Conservation (phyloP, 768 basidiomycete species). For the Coprinopsis strossmayeri region DNA sequence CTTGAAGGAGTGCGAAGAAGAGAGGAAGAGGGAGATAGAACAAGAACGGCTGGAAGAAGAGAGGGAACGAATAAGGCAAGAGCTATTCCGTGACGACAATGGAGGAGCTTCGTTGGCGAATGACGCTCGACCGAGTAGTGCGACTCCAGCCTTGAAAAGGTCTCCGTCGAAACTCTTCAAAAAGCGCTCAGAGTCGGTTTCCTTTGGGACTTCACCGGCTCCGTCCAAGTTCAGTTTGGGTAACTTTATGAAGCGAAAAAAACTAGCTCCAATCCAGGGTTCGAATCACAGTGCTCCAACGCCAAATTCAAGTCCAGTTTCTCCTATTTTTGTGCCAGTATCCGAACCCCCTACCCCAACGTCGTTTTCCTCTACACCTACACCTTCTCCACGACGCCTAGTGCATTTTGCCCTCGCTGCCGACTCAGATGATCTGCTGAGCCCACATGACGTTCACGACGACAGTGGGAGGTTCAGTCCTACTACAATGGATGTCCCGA, state of each 20-base stretch:
- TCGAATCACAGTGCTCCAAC: too few relatives aligned
- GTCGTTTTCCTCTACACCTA: not conserved
- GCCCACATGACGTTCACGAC: not conserved
- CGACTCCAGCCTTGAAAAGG: slow-evolving; percentile 1
- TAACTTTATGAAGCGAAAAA: not conserved
- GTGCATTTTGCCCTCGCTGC: slow-evolving; percentile 2
- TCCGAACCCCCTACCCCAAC: not conserved
- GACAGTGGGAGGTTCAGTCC: slow-evolving; percentile 3
- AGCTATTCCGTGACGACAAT: not conserved
- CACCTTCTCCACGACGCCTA: not conserved
- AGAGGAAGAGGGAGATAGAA: not conserved
- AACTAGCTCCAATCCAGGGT: too few relatives aligned
- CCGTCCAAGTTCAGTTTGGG: slow-evolving; percentile 1
- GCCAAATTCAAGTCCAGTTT: too few relatives aligned
- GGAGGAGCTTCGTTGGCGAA: too few relatives aligned
- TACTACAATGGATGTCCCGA: slow-evolving; percentile 3
- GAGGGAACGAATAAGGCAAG: not conserved
- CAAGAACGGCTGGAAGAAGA: not conserved
- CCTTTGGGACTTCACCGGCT: not conserved
- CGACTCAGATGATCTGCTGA: not conserved
- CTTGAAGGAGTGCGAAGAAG: not conserved
- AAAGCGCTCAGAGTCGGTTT: not conserved
- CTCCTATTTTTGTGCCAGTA: not conserved
- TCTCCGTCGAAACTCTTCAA: slow-evolving; percentile 6
- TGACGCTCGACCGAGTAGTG: too few relatives aligned